Conservation (phyloP, 352 stramenopile species). For the Pythium dissotocum region DNA sequence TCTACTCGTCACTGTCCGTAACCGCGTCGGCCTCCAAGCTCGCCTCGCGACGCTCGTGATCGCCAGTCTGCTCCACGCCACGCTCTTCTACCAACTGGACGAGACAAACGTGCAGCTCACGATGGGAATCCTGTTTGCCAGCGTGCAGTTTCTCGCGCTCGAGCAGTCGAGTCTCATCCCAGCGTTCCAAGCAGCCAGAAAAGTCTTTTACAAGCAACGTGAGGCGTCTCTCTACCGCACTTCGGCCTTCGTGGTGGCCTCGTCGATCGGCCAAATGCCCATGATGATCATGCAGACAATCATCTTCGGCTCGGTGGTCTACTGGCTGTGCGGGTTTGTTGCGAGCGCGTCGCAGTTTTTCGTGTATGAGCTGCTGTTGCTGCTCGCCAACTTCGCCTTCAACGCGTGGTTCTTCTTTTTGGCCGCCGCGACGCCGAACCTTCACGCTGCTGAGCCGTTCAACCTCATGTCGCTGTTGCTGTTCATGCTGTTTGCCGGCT, state of each 20-base stretch:
- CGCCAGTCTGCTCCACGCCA: slow-evolving; percentile 53
- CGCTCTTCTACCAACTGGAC: slow-evolving; percentile 57
- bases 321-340: slow-evolving; percentile 84
- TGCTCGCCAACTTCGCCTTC: slow-evolving; percentile 62
- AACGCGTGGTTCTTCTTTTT: slow-evolving; percentile 59
- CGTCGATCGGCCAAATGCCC: slow-evolving; percentile 48
- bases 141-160: slow-evolving; percentile 80
- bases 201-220: slow-evolving; percentile 88
- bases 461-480: slow-evolving; percentile 54
- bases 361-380: slow-evolving; percentile 72
- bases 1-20: slow-evolving; percentile 62
- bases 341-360: slow-evolving; percentile 52
- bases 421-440: slow-evolving; percentile 35
- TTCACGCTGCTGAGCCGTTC: slow-evolving; percentile 58
- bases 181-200: slow-evolving; percentile 69
- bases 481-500: slow-evolving; percentile 71
- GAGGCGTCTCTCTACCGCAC: slow-evolving; percentile 86
- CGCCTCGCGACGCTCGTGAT: slow-evolving; percentile 48
- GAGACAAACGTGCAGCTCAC: slow-evolving; percentile 51
- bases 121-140: slow-evolving; percentile 85
- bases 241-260: slow-evolving; percentile 72
- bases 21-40: slow-evolving; percentile 50
- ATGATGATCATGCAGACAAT: slow-evolving; percentile 67
- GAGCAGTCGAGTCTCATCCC: slow-evolving; percentile 78
- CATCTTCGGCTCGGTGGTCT: slow-evolving; percentile 87